Evolutionary conservation across 1,284 basidiomycete species (phyloP).

Genomic region (Exobasidium cylindrosporum): DNA sequence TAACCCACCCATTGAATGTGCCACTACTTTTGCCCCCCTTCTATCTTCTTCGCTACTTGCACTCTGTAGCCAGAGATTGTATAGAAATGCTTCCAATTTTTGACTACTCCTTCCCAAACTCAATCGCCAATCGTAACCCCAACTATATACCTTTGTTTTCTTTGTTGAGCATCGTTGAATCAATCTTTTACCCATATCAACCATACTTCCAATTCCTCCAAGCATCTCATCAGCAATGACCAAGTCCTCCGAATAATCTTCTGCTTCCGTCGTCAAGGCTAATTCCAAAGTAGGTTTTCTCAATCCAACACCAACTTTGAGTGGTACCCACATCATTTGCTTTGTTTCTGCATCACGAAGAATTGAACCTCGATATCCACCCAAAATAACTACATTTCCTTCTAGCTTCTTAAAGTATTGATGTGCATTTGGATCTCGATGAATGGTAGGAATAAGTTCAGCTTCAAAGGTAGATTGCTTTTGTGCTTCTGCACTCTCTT

Average conservation of each 20-base stretch:
- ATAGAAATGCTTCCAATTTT: constrained; percentile 16
- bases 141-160: constrained; percentile 38
- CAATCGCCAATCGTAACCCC: constrained; percentile 54
- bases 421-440: constrained; percentile 17
- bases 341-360: constrained; percentile 45
- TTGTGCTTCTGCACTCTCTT: not conserved
- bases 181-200: constrained; percentile 51
- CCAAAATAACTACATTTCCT: constrained; percentile 52
- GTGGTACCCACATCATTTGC: constrained; percentile 51
- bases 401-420: constrained; percentile 42
- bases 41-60: constrained; percentile 19
- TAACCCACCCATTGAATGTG: constrained; percentile 56
- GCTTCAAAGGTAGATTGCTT: constrained; percentile 19
- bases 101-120: constrained; percentile 24
- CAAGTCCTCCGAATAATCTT: constrained; percentile 36
- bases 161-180: constrained; percentile 21
- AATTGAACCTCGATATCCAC: constrained; percentile 53
- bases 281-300: constrained; percentile 47
- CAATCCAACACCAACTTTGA: constrained; percentile 49
- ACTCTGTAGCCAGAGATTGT: constrained; percentile 35
- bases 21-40: constrained; percentile 50
- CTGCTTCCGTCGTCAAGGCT: constrained; percentile 39
- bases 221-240: constrained; percentile 47
- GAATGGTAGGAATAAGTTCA: constrained; percentile 32
- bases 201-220: constrained; percentile 38